Evolutionary conservation across 805 yeast species (phyloP).

Genomic region (Metschnikowia reukaufii): DNA sequence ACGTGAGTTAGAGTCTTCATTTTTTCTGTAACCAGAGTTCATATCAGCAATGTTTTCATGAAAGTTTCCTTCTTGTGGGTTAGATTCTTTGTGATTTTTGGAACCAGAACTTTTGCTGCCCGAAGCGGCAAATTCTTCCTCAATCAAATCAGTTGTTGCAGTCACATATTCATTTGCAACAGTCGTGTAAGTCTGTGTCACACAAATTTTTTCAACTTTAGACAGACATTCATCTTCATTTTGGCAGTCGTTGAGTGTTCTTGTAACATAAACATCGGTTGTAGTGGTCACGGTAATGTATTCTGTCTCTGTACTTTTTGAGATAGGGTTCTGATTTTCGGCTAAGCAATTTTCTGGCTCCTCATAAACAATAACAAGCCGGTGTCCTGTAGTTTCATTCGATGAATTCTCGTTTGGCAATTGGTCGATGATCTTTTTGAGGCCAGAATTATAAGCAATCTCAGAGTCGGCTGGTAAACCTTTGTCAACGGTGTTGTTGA

Average conservation of each 20-base stretch:
- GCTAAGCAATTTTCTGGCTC: neutral
- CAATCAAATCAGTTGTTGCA: too few species aligned
- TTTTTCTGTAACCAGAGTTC: neutral
- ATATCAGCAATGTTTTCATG: too few species aligned
- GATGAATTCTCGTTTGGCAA: neutral
- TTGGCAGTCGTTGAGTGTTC: neutral
- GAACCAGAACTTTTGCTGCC: too few species aligned
- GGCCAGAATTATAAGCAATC: neutral
- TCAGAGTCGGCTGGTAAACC: neutral
- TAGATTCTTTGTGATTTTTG: too few species aligned
- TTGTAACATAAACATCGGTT: neutral
- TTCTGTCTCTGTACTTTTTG: neutral
- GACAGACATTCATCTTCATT: neutral
- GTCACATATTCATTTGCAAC: neutral
- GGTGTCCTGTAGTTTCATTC: neutral
- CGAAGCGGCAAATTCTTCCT: too few species aligned
- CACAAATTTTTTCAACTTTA: neutral
- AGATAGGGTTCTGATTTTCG: neutral
- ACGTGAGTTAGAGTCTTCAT: too few species aligned
- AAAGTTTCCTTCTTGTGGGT: too few species aligned
- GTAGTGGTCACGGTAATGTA: neutral
- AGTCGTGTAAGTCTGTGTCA: neutral
- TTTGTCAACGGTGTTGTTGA: neutral
- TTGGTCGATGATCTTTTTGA: neutral
- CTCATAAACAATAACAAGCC: constrained; percentile 4